Base-by-base conservation (phyloP, 768 basidiomycete genomes). In the Aureoboletus auriporus region DNA sequence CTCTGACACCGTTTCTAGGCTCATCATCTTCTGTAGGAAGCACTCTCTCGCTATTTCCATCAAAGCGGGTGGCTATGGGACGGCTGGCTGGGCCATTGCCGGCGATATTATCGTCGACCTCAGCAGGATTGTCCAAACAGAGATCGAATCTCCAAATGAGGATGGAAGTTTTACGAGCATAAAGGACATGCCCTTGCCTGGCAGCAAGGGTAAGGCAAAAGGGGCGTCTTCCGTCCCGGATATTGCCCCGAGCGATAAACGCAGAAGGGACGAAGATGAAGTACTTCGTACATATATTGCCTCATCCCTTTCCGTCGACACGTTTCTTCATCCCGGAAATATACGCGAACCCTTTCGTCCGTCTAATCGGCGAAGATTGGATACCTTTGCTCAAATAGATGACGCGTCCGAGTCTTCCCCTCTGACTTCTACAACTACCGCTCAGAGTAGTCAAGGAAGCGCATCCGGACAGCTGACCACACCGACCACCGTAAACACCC, bases 51-150 rank as follows among this genome's bases (percentile, higher is more conserved):
- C 85, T 9, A 79, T 86, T 6, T 92, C 89, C 8, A 77, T 93
- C 57, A 93, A 91, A 63, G 87, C 89, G 1, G 93, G 93, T 23
- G 93, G 93, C 0, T 93, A 88, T 61, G 93, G 92, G 6, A 93
- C 89, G 1, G 89, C 85, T 9, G 93, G 91, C 1, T 92, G 91
- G 87, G 81, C 89, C 40, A 79, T 94, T 46, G 83, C 82, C 13
- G 93, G 93, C 33, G 86, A 94, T 58, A 73, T 95, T 48, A 83
- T 95, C 60, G 67, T 94, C 55, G 93, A 95, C 69, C 68, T 95
- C 41, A 79, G 75, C 58, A 79, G 75, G 56, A 69, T 96, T 42
- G 72, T 73, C 44, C 83, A 84, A 33, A 72, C 88, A 34, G 78
- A 82, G 29, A 82, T 92, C 46, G 86, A 88, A 60, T 58, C 73